phyloP scores from a whole-genome alignment of 306 rosid genomes.

The Ammopiptanthus mongolicus region DNA sequence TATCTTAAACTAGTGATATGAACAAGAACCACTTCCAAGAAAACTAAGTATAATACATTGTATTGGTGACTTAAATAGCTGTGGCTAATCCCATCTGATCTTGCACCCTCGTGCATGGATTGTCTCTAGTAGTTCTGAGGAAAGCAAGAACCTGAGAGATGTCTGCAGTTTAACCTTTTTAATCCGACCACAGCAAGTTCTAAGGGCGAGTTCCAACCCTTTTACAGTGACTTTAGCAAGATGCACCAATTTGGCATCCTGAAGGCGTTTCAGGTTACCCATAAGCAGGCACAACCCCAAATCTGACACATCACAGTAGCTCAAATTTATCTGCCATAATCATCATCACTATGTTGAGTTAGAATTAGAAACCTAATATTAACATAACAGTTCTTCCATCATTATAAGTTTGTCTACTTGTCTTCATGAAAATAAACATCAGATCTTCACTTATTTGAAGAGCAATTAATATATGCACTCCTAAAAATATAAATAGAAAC shows the following conservation, averaged over 20 bases:
- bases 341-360: slow-evolving; percentile 20
- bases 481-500: background rate
- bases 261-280: slow-evolving; percentile 62
- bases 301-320: slow-evolving; percentile 54
- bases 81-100: slow-evolving; percentile 64
- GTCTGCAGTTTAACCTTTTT: slow-evolving; percentile 52
- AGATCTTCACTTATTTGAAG: background rate
- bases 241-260: slow-evolving; percentile 57
- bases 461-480: background rate
- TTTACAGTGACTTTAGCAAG: slow-evolving; percentile 38
- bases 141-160: slow-evolving; percentile 41
- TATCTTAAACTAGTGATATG: background rate
- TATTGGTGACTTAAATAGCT: background rate
- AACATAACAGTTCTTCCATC: background rate
- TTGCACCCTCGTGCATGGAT: slow-evolving; percentile 49
- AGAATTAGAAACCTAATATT: slow-evolving; percentile 10
- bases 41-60: background rate
- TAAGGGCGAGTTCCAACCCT: slow-evolving; percentile 60
- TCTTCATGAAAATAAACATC: background rate
- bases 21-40: slow-evolving; percentile 15
- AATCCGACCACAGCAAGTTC: slow-evolving; percentile 43
- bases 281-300: slow-evolving; percentile 48
- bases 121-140: slow-evolving; percentile 41
- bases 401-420: background rate
- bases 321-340: slow-evolving; percentile 57